These are phyloP conservation scores for Aspergillus oerlinghausenensis DNA, from an alignment of 2,329 filamentous ascomycete species.

Conservation along the genomic window DNA sequence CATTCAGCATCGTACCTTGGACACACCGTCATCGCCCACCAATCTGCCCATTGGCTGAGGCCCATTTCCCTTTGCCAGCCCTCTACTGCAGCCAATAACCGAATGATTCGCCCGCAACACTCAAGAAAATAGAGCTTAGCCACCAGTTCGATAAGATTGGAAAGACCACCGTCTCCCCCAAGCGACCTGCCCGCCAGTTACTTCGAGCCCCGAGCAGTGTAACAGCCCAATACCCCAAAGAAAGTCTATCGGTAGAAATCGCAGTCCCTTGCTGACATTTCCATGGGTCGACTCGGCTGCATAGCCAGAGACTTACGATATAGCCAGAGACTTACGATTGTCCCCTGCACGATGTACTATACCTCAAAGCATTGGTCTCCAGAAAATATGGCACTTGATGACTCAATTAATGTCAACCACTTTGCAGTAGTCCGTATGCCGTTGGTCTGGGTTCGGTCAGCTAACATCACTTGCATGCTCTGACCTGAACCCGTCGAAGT, in stretches of 20 bases:
- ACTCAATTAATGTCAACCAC: background rate
- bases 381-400: background rate
- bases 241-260: conserved; percentile 1
- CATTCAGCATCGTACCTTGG: background rate
- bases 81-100: background rate
- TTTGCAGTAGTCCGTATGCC: background rate
- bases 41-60: background rate
- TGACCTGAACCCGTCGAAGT: no score
- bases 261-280: background rate
- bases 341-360: background rate
- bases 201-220: conserved; percentile 7
- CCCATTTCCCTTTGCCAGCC: background rate
- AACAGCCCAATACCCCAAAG: conserved; percentile 4
- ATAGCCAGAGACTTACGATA: background rate
- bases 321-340: background rate
- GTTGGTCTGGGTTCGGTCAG: background rate
- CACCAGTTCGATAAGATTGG: background rate
- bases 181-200: background rate
- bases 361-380: background rate
- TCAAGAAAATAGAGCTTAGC: background rate
- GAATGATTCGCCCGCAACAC: background rate
- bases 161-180: background rate
- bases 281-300: background rate
- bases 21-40: background rate
- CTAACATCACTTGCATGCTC: background rate